These are phyloP conservation scores for Alternaria longipes DNA, from an alignment of 2,329 filamentous ascomycete species.

Conservation along the genomic window DNA sequence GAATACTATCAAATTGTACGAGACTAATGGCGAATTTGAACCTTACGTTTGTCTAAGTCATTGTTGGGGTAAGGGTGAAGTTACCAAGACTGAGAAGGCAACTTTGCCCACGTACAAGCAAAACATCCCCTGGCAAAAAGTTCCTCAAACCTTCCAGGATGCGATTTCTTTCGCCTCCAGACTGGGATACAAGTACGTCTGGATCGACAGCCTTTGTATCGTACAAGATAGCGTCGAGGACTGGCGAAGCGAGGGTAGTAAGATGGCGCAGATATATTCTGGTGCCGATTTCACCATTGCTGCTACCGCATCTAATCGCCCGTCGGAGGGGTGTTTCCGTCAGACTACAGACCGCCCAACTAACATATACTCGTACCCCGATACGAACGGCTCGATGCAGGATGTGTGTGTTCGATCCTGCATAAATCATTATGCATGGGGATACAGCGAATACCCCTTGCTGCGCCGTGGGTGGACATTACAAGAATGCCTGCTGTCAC, in stretches of 20 bases:
- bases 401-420: not conserved
- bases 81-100: not conserved
- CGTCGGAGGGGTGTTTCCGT: slow-evolving; percentile 11
- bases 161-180: slow-evolving; percentile 17
- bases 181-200: slow-evolving; percentile 25
- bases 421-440: not conserved
- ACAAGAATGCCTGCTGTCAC: slow-evolving; percentile 14
- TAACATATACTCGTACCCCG: not conserved
- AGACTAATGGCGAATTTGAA: not conserved
- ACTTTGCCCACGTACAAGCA: not conserved
- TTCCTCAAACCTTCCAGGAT: slow-evolving; percentile 24
- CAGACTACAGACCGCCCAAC: not conserved
- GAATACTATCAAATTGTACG: not conserved
- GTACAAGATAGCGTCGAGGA: slow-evolving; percentile 26
- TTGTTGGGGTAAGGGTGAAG: slow-evolving; percentile 4
- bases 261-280: slow-evolving; percentile 28
- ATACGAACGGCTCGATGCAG: not conserved
- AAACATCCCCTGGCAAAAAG: slow-evolving; percentile 9
- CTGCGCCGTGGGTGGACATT: slow-evolving; percentile 8
- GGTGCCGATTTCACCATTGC: slow-evolving; percentile 21
- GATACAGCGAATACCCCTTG: not conserved
- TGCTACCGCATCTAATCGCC: slow-evolving; percentile 5
- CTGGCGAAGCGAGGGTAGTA: slow-evolving; percentile 27
- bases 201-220: slow-evolving; percentile 30
- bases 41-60: slow-evolving; percentile 14